Evolutionary conservation across 441 rosid genomes (phyloP).

Genomic region (Metrosideros polymorpha): DNA sequence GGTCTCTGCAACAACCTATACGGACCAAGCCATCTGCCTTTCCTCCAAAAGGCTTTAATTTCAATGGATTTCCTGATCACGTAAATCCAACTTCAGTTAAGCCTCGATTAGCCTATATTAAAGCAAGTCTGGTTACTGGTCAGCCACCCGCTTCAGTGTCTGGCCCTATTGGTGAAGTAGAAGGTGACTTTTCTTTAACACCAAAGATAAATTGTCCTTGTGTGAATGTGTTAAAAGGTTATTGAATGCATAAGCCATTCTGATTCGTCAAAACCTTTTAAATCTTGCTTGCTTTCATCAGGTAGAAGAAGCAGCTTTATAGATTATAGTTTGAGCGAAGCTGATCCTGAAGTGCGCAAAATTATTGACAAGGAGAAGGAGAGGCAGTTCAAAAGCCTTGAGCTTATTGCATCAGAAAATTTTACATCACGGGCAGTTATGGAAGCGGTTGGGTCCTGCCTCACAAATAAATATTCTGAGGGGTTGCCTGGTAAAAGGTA

Average conservation of each 20-base stretch:
- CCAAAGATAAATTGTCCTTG: not conserved
- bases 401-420: slow-evolving; percentile 78
- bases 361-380: slow-evolving; percentile 68
- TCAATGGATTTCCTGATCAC: slow-evolving; percentile 26
- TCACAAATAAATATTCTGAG: slow-evolving; percentile 89
- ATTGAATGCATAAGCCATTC: not conserved
- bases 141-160: slow-evolving; percentile 42
- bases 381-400: slow-evolving; percentile 83
- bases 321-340: slow-evolving; percentile 49
- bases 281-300: slow-evolving; percentile 1
- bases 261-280: not conserved
- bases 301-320: slow-evolving; percentile 35
- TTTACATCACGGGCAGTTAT: slow-evolving; percentile 89
- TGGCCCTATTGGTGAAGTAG: slow-evolving; percentile 15
- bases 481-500: slow-evolving; percentile 96
- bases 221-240: not conserved
- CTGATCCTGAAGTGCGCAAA: slow-evolving; percentile 63
- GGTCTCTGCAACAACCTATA: slow-evolving; percentile 49
- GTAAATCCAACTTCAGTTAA: slow-evolving; percentile 27
- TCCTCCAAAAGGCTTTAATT: slow-evolving; percentile 11
- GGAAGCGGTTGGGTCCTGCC: slow-evolving; percentile 96
- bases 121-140: slow-evolving; percentile 38
- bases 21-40: slow-evolving; percentile 22
- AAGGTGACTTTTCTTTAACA: not conserved
- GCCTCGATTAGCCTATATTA: slow-evolving; percentile 26